These are phyloP conservation scores for Colletotrichum tabaci DNA, from an alignment of 2,329 filamentous ascomycete genomes.

Conservation along the genomic window DNA sequence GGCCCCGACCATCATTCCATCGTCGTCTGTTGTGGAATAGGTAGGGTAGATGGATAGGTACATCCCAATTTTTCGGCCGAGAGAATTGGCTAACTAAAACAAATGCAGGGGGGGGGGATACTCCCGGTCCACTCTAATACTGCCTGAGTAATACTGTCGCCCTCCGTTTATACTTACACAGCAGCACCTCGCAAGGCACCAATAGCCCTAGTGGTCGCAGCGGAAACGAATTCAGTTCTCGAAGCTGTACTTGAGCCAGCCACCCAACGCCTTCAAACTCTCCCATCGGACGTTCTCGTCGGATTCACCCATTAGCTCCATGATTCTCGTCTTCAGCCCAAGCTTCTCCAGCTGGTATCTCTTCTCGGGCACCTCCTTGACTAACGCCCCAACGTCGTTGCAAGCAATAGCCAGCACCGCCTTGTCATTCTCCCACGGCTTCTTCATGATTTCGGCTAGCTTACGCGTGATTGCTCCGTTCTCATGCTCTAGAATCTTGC, in stretches of 20 bases:
- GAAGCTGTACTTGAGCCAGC: constrained; percentile 77
- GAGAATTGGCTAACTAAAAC: constrained; percentile 6
- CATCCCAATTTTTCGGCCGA: constrained; percentile 28
- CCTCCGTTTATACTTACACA: constrained; percentile 38
- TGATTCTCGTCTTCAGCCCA: constrained; percentile 87
- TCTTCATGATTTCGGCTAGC: constrained; percentile 85
- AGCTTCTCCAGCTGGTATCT: constrained; percentile 84
- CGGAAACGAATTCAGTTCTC: constrained; percentile 51
- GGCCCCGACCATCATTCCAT: constrained; percentile 1
- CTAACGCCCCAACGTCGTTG: constrained; percentile 90
- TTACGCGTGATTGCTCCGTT: constrained; percentile 84
- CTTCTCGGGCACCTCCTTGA: constrained; percentile 91
- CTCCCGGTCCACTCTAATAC: constrained; percentile 37
- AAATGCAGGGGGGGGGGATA: constrained; percentile 8
- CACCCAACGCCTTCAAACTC: constrained; percentile 84
- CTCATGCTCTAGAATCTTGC: constrained; percentile 86
- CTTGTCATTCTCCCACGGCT: constrained; percentile 83
- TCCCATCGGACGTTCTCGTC: constrained; percentile 95
- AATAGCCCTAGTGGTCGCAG: constrained; percentile 10
- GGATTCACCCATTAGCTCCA: constrained; percentile 92
- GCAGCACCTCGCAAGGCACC: constrained; percentile 6
- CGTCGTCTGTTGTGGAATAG: neutral
- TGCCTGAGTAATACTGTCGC: constrained; percentile 36
- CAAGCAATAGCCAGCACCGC: constrained; percentile 93
- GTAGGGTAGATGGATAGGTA: neutral